These are phyloP conservation scores for Achlya hypogyna DNA, from an alignment of 352 stramenopile genomes.

Conservation along the genomic window DNA sequence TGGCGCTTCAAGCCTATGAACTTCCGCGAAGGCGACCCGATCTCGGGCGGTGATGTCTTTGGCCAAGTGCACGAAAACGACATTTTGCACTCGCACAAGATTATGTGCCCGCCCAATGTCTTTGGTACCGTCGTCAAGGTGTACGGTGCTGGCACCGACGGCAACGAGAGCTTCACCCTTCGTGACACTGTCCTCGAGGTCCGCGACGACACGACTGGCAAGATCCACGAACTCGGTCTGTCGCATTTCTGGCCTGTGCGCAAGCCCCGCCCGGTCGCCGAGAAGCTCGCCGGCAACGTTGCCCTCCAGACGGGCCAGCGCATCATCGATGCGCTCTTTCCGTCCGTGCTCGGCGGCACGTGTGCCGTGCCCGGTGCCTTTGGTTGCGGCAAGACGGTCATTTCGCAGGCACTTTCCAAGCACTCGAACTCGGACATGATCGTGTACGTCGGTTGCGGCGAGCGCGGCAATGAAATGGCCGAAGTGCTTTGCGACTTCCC, in stretches of 20 bases:
- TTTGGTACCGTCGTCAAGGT: conserved; percentile 99
- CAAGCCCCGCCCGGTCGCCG: conserved; percentile 93
- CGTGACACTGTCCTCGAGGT: conserved; percentile 98
- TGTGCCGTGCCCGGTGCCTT: conserved; percentile 98
- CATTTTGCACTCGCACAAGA: conserved; percentile 97
- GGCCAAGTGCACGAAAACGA: conserved; percentile 98
- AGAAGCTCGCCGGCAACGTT: conserved; percentile 97
- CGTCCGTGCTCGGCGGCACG: conserved; percentile 97
- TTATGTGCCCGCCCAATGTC: conserved; percentile 98
- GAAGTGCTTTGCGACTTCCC: conserved; percentile 99
- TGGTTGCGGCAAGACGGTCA: conserved; percentile 99
- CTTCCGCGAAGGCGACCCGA: conserved; percentile 90
- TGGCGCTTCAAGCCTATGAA: conserved; percentile 94
- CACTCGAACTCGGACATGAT: conserved; percentile 99
- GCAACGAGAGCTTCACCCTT: conserved; percentile 94
- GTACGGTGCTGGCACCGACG: conserved; percentile 92
- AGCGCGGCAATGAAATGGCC: conserved; percentile 99
- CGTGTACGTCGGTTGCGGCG: conserved; percentile 99
- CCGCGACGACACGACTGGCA: conserved; percentile 92
- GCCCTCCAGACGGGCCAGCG: conserved; percentile 97
- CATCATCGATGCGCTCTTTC: conserved; percentile 99
- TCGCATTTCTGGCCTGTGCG: conserved; percentile 98
- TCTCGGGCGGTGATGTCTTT: conserved; percentile 97
- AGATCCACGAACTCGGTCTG: conserved; percentile 92
- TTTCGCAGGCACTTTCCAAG: conserved; percentile 99